Base-by-base conservation (phyloP, 192 early-diverging fungal species). In the Podila clonocystis region DNA sequence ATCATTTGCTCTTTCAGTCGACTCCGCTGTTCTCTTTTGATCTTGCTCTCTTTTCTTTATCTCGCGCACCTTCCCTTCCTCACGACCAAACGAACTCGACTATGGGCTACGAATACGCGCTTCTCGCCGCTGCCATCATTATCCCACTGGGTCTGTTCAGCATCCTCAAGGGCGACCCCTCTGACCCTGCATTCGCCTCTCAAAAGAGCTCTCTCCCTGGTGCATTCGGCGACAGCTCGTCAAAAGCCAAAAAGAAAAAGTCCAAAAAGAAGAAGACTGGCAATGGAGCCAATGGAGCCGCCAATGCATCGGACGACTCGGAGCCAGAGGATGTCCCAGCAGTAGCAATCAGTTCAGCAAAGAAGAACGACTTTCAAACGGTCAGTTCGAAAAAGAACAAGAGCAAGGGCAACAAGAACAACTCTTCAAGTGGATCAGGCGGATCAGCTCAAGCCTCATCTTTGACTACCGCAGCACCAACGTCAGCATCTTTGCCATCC, bases 221-320 rank as follows among this genome's bases (percentile, higher is more conserved):
- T 13, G 55, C 77, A 48, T 80, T 80, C 28, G 62, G 34, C 55
- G 41, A 41, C 22, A 34, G 7, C 9, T 20, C 77, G 13, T 65
- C 70, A 29, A 80, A 80, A 38, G 68, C 70, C 52, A 80, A 80
- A 67, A 80, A 80, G 65, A 80, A 80, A 45, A 80, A 80, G 63
- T 31, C 50, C 34, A 80, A 80, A 67, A 80, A 80, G 57, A 80
- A 80, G 63, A 65, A 11, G n/a, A 48, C 8, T 1, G 13, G 12
- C 52, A 55, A 55, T 36, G 55, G 41, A 45, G 41, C 60, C 50
- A 73, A 72, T 41, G 34, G 41, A 4, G 6, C n/a, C 13, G 30
- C 58, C n/a, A 13, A 63, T 5, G 77, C 68, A 36, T 80, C 77
- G 0, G 61, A 62, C 9, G 77, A 80, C 30, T 80, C 77, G 36